Percentiles rank a stretch among this genome's conserved stretches.
Evolutionary conservation across 352 stramenopile species (phyloP).

Genomic region (Pythium aquatile): DNA sequence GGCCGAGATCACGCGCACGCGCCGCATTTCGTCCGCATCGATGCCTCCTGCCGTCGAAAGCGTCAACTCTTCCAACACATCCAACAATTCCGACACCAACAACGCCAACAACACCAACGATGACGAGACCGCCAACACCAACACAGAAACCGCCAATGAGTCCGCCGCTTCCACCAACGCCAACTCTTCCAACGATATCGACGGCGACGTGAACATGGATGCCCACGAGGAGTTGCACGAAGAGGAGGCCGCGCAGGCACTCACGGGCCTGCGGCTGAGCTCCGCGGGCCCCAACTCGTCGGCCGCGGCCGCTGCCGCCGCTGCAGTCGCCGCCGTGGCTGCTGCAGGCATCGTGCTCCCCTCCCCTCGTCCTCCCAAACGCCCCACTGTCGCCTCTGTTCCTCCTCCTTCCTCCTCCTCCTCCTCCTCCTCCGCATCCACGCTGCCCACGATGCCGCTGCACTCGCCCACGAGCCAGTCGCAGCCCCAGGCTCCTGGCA

Average conservation of each 20-base stretch:
- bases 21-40: conserved; percentile 25
- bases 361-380: conserved; percentile 12
- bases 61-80: conserved; percentile 1
- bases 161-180: neutral
- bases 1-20: conserved; percentile 27
- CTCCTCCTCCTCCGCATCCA: neutral
- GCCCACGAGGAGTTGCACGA: conserved; percentile 40
- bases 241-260: conserved; percentile 62
- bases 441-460: conserved; percentile 4
- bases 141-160: neutral
- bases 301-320: conserved; percentile 18
- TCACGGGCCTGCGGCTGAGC: conserved; percentile 59
- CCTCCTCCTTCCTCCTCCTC: too few species aligned
- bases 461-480: neutral
- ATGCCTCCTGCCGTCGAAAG: neutral
- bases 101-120: conserved; percentile 3
- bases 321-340: conserved; percentile 21
- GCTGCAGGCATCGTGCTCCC: conserved; percentile 11
- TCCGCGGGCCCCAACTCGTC: conserved; percentile 16
- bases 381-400: neutral
- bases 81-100: neutral
- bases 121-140: neutral
- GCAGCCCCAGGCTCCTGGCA: neutral
- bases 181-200: neutral
- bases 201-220: conserved; percentile 16